Conservation (phyloP, 495 filamentous ascomycete species). For the Neurospora sp. region DNA sequence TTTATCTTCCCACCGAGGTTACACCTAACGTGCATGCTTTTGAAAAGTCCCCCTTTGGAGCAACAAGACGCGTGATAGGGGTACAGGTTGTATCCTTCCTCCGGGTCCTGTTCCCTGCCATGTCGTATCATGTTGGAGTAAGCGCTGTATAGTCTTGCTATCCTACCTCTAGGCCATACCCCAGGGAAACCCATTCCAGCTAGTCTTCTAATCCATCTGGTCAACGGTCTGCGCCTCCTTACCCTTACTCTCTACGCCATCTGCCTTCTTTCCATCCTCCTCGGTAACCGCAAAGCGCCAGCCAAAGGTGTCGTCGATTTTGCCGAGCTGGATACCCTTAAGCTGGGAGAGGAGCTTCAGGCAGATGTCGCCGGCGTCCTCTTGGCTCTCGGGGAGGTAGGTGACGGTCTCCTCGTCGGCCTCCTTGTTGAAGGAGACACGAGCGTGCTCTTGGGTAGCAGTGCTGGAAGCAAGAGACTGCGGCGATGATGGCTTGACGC, state of each 20-base stretch:
- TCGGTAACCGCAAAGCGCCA: conserved; percentile 56
- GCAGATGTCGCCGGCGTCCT: conserved; percentile 61
- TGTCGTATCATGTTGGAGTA: not conserved
- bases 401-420: conserved; percentile 49
- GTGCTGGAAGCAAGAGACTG: conserved; percentile 21
- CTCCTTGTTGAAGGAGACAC: not conserved
- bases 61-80: not conserved
- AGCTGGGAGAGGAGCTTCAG: conserved; percentile 61
- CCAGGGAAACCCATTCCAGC: not conserved
- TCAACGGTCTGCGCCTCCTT: not conserved
- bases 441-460: not conserved
- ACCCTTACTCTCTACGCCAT: conserved; percentile 1
- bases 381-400: conserved; percentile 50
- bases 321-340: conserved; percentile 77
- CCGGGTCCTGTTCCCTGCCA: not conserved
- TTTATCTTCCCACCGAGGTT: not conserved
- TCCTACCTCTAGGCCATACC: not conserved
- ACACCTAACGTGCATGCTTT: not conserved
- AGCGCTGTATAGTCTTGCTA: not conserved
- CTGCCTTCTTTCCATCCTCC: conserved; percentile 32
- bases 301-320: conserved; percentile 60
- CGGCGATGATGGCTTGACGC: conserved; percentile 28
- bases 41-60: not conserved
- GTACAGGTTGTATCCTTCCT: not conserved
- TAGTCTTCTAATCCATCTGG: not conserved